Base-by-base conservation (phyloP, 768 basidiomycete species). In the Paxillus rubicundulus region DNA sequence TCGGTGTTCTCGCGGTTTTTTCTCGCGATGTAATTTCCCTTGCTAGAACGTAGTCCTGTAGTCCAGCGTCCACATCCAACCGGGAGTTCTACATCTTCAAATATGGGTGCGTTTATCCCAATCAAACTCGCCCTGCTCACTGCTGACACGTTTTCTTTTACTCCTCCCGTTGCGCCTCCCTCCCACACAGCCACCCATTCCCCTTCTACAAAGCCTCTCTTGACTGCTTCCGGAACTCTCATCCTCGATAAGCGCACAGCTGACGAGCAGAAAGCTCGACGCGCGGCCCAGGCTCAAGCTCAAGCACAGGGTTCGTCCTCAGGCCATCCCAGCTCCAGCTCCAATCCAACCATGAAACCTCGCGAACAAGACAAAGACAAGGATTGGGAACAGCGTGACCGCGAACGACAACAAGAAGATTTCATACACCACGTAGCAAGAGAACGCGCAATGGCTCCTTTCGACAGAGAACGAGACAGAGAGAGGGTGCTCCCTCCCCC, bases 221-320 rank as follows among this genome's bases (percentile, higher is more conserved):
- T 59, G 5, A 70, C 59, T 5, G n/a, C 66, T 5, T 52, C 57
- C 0, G 65, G 65, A 30, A 54, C 59, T 27, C 65, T 67, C 52
- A 57, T 67, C 43, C 66, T 68, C 44, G 68, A 68, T 45, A 57
- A 68, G 32, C 68, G 63, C 32, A 69, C 66, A 6, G 66, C 60
- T 8, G 65, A 67, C 20, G 65, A 67, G 18, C 65, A 66, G 18
- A 63, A 68, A 54, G 53, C 63, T 1, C 63, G 66, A 49, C 53
- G 59, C 1, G 9, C 62, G n/a, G 27, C 52, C 1, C 64, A 66
- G 13, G 49, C 47, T 5, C 20, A 43, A 9, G 13, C 47, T 12
- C 47, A 47, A 42, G 36, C 56, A 0, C 61, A 68, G n/a, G 46
- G 40, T 7, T 36, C 60, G 0, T 36, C 63, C 7, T 50, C 65